These are phyloP conservation scores for Turnera subulata DNA, from an alignment of 345 rosid genomes.

Conservation along the genomic window DNA sequence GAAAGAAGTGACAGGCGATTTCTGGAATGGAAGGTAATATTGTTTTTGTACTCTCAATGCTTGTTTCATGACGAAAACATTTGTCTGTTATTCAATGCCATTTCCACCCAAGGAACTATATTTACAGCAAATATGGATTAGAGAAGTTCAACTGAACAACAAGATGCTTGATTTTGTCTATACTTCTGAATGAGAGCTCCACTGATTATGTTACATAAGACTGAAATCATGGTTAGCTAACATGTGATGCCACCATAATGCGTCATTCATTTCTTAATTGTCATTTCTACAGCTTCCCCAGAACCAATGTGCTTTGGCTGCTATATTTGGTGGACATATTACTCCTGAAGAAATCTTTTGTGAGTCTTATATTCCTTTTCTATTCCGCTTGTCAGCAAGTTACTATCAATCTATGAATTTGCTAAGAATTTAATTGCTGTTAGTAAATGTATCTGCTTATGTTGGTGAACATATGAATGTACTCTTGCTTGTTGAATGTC, in stretches of 20 bases:
- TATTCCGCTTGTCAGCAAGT: background rate
- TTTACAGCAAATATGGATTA: background rate
- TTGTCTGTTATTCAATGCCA: background rate
- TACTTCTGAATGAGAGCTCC: background rate
- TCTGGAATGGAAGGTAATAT: conserved; percentile 89
- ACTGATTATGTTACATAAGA: background rate
- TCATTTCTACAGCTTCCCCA: conserved; percentile 60
- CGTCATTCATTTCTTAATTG: background rate
- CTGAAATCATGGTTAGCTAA: background rate
- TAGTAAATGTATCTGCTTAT: background rate
- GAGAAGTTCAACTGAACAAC: background rate
- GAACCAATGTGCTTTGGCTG: conserved; percentile 88
- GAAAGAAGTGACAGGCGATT: conserved; percentile 68
- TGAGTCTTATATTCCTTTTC: conserved; percentile 36
- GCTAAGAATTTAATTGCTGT: too few relatives aligned
- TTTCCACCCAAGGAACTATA: background rate
- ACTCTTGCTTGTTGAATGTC: background rate
- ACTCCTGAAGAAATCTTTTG: conserved; percentile 82
- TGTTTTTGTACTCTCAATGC: background rate
- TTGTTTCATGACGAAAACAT: background rate
- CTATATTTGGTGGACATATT: conserved; percentile 74
- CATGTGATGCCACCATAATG: background rate
- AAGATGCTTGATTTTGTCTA: background rate
- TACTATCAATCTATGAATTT: too few relatives aligned
- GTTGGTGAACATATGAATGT: background rate